phyloP scores from a whole-genome alignment of 495 filamentous ascomycete genomes.

The Xylaria bambusicola region DNA sequence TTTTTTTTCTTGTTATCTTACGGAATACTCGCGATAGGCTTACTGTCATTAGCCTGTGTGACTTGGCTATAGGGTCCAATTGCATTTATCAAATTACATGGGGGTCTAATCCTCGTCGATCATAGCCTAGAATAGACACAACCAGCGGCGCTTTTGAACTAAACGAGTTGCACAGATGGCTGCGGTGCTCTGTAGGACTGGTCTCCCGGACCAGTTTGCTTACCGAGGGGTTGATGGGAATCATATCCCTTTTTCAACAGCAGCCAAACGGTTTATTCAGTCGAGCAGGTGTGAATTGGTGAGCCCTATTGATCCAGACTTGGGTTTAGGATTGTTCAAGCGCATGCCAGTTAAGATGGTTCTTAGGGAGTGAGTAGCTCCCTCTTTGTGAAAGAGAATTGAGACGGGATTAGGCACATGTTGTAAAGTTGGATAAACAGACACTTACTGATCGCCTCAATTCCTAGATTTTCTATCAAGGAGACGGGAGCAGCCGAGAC shows the following conservation, averaged over 20 bases:
- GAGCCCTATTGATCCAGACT: not conserved
- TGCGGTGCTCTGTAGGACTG: not conserved
- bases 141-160: not conserved
- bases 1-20: not conserved
- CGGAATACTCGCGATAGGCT: not conserved
- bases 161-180: not conserved
- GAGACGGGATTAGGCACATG: no score
- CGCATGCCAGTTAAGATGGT: constrained; percentile 17
- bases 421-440: not conserved
- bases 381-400: no score
- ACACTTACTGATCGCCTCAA: not conserved
- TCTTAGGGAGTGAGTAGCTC: constrained; percentile 22
- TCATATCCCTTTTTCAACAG: constrained; percentile 5
- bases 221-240: constrained; percentile 10
- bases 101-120: constrained; percentile 9
- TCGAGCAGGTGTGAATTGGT: not conserved
- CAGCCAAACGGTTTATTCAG: not conserved
- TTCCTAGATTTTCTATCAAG: constrained; percentile 22
- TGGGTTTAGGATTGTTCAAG: not conserved
- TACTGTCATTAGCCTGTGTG: constrained; percentile 8
- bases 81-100: constrained; percentile 9
- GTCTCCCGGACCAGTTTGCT: constrained; percentile 5
- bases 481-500: constrained; percentile 20
- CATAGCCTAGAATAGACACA: constrained; percentile 10
- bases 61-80: constrained; percentile 6